A percentile compares a stretch with the other conserved stretches of the same genome.
phyloP scores from a whole-genome alignment of 176 grass and related monocot species.

The Carex pumila region DNA sequence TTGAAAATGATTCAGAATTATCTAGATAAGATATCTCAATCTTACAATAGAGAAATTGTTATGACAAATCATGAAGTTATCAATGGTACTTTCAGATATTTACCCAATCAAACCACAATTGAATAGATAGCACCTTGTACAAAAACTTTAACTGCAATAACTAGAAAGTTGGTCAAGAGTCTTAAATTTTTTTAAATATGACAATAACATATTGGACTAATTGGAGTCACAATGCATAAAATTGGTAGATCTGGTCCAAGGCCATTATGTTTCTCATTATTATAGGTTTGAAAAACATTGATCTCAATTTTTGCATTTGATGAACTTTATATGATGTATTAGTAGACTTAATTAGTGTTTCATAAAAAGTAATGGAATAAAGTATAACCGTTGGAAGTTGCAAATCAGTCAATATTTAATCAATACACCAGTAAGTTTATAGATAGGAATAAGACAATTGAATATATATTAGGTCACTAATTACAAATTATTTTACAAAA shows the following conservation, averaged over 20 bases:
- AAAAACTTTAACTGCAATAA: too few species aligned
- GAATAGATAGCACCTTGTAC: too few species aligned
- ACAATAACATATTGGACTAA: not conserved
- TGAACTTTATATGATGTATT: not conserved
- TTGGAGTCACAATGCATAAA: not conserved
- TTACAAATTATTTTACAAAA: not conserved
- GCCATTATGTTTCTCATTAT: not conserved
- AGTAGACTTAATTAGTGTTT: not conserved
- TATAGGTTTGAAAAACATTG: not conserved
- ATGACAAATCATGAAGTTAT: too few species aligned
- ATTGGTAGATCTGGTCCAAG: not conserved
- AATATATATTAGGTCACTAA: not conserved
- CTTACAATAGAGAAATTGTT: too few species aligned
- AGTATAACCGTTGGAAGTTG: not conserved
- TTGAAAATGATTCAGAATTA: too few species aligned
- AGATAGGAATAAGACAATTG: not conserved
- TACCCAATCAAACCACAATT: too few species aligned
- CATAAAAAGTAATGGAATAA: not conserved
- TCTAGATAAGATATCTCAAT: too few species aligned
- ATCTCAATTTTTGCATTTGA: not conserved
- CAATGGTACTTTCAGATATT: too few species aligned
- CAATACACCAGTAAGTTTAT: not conserved
- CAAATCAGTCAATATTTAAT: not conserved
- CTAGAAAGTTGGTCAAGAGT: too few species aligned
- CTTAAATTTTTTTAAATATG: not conserved